Conservation (phyloP, 805 yeast species). For the Nakazawaea pomicola region DNA sequence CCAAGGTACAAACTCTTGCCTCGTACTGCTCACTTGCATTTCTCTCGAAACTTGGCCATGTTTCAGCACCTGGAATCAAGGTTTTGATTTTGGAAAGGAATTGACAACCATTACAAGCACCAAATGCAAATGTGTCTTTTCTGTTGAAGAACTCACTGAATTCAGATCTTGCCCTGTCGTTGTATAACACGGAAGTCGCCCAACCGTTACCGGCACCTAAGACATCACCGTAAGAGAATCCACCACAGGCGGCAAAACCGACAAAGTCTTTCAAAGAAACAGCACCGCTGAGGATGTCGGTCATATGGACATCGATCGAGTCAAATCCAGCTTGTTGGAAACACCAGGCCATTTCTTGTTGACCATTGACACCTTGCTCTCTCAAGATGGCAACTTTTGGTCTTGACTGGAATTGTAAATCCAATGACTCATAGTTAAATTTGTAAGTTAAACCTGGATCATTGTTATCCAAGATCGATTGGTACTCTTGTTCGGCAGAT, state of each 20-base stretch:
- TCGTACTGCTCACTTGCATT: constrained; percentile 93
- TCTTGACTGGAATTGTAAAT: constrained; percentile 41
- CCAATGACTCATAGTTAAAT: constrained; percentile 61
- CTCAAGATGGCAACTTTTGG: constrained; percentile 95
- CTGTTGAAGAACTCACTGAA: constrained; percentile 82
- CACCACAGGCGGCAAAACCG: constrained; percentile 98
- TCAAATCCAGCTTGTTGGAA: constrained; percentile 94
- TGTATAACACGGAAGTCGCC: constrained; percentile 94
- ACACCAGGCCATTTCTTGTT: constrained; percentile 97
- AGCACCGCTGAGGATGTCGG: constrained; percentile 75
- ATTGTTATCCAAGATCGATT: constrained; percentile 64
- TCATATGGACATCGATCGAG: constrained; percentile 94
- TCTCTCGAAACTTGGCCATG: constrained; percentile 95
- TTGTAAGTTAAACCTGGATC: constrained; percentile 90
- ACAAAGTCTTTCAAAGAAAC: constrained; percentile 73
- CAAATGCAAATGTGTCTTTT: constrained; percentile 90
- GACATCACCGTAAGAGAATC: constrained; percentile 98
- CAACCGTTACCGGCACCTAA: constrained; percentile 98
- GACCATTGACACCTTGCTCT: constrained; percentile 98
- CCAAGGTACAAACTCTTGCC: constrained; percentile 89
- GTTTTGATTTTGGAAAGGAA: constrained; percentile 82
- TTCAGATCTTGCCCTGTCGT: constrained; percentile 69
- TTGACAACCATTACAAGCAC: constrained; percentile 99
- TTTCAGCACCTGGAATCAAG: constrained; percentile 87
- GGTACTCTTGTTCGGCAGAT: constrained; percentile 82